A percentile compares a stretch with the other conserved stretches of the same genome.
These are phyloP conservation scores for Inga oerstediana DNA, from an alignment of 306 rosid species.

Conservation along the genomic window DNA sequence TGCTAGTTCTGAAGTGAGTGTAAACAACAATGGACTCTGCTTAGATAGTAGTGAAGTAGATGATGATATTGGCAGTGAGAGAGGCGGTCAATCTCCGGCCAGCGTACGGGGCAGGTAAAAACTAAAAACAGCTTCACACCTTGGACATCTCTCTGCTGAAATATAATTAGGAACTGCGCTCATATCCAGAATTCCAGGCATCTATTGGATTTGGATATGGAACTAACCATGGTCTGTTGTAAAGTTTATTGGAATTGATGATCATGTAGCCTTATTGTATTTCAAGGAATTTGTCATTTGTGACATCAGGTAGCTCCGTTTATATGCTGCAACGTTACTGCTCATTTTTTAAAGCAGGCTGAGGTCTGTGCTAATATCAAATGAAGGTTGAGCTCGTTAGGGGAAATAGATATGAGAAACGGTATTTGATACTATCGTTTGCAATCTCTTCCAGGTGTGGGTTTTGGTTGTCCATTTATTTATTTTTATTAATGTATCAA, in stretches of 20 bases:
- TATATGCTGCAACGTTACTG: conserved; percentile 39
- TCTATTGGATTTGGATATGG: conserved; percentile 38
- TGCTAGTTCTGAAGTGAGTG: conserved; percentile 94
- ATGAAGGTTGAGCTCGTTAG: not conserved
- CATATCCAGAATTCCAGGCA: conserved; percentile 38
- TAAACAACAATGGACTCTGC: conserved; percentile 82
- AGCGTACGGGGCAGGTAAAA: conserved; percentile 61
- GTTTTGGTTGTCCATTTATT: not conserved
- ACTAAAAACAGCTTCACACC: not conserved
- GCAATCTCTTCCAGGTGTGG: not conserved
- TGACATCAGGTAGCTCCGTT: conserved; percentile 43
- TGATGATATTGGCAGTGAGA: conserved; percentile 71
- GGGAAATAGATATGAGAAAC: not conserved
- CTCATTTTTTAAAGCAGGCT: conserved; percentile 37
- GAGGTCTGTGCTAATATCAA: conserved; percentile 8
- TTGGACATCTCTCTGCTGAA: conserved; percentile 7
- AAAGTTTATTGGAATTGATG: conserved; percentile 54
- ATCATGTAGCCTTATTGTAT: conserved; percentile 42
- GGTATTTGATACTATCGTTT: not conserved
- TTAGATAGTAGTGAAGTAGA: conserved; percentile 75
- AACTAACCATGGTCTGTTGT: conserved; percentile 51
- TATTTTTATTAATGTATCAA: not conserved
- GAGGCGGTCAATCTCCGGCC: conserved; percentile 74
- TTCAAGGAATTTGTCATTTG: conserved; percentile 50
- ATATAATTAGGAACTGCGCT: conserved; percentile 27